Conservation (phyloP, 2,329 filamentous ascomycete genomes). For the Pseudogymnoascus sp. region DNA sequence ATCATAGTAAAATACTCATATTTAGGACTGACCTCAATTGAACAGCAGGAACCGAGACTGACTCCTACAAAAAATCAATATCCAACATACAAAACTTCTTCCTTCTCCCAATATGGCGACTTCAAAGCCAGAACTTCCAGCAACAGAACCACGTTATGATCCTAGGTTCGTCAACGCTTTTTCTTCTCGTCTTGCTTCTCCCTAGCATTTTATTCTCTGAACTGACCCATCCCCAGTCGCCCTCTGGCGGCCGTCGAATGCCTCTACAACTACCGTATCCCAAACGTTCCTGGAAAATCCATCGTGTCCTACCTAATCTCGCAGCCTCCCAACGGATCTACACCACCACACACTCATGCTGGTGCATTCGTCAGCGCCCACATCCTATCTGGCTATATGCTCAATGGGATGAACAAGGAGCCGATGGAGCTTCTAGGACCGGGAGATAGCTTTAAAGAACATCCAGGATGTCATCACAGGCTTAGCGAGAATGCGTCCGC, state of each 20-base stretch:
- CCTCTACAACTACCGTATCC: constrained; percentile 27
- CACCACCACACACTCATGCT: constrained; percentile 41
- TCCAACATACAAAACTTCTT: background rate
- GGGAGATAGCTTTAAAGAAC: constrained; percentile 37
- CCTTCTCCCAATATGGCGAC: background rate
- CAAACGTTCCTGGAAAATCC: constrained; percentile 35
- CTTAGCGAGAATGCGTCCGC: constrained; percentile 39
- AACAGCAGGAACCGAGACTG: background rate
- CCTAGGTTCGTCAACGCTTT: background rate
- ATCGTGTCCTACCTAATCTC: constrained; percentile 34
- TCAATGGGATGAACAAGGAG: constrained; percentile 43
- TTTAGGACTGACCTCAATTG: background rate
- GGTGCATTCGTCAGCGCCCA: constrained; percentile 36
- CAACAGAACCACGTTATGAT: background rate
- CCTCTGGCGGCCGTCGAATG: constrained; percentile 9
- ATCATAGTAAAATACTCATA: background rate
- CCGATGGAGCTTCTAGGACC: constrained; percentile 27
- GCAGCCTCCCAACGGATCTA: constrained; percentile 33
- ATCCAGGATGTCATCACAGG: constrained; percentile 42
- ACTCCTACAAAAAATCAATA: background rate
- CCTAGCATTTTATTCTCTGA: background rate
- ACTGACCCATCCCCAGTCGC: constrained; percentile 8
- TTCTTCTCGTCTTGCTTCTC: background rate
- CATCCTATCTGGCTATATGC: constrained; percentile 33
- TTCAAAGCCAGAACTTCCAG: constrained; percentile 1